Conservation (phyloP, 2,329 filamentous ascomycete genomes). For the Capronia americana region DNA sequence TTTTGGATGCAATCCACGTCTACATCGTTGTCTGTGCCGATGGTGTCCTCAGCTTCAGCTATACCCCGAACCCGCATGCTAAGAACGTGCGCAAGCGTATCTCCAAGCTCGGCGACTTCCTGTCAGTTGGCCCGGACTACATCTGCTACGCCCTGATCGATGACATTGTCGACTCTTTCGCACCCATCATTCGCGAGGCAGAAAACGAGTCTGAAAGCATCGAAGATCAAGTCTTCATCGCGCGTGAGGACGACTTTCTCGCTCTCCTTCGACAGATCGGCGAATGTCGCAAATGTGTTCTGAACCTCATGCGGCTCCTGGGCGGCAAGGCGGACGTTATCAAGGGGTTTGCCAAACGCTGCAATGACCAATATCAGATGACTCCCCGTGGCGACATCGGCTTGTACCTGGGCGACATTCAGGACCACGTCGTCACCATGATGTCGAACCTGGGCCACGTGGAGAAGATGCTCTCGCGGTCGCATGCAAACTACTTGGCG, state of each 20-base stretch:
- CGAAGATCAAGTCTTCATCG: slow-evolving; percentile 93
- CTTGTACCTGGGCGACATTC: slow-evolving; percentile 94
- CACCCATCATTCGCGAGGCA: slow-evolving; percentile 83
- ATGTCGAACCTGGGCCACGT: slow-evolving; percentile 95
- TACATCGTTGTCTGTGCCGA: slow-evolving; percentile 97
- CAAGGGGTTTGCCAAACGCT: slow-evolving; percentile 95
- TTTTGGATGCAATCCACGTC: slow-evolving; percentile 92
- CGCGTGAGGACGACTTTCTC: slow-evolving; percentile 86
- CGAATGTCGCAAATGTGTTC: slow-evolving; percentile 89
- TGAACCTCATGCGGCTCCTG: slow-evolving; percentile 88
- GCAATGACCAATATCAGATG: slow-evolving; percentile 95
- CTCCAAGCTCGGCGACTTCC: slow-evolving; percentile 89
- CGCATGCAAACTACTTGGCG: slow-evolving; percentile 94
- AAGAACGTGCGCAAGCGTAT: slow-evolving; percentile 90
- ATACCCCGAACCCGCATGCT: slow-evolving; percentile 84
- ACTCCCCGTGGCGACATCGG: slow-evolving; percentile 96
- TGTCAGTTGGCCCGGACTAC: slow-evolving; percentile 95
- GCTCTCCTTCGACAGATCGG: slow-evolving; percentile 87
- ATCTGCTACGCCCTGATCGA: slow-evolving; percentile 99
- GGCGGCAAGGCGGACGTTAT: slow-evolving; percentile 99
- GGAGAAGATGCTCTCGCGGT: slow-evolving; percentile 94
- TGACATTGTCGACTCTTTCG: slow-evolving; percentile 96
- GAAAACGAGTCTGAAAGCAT: slow-evolving; percentile 90
- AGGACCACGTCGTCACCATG: slow-evolving; percentile 99
- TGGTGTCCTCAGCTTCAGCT: slow-evolving; percentile 93